Evolutionary conservation across 768 basidiomycete species (phyloP).

Genomic region (Coprinopsis cinerea): DNA sequence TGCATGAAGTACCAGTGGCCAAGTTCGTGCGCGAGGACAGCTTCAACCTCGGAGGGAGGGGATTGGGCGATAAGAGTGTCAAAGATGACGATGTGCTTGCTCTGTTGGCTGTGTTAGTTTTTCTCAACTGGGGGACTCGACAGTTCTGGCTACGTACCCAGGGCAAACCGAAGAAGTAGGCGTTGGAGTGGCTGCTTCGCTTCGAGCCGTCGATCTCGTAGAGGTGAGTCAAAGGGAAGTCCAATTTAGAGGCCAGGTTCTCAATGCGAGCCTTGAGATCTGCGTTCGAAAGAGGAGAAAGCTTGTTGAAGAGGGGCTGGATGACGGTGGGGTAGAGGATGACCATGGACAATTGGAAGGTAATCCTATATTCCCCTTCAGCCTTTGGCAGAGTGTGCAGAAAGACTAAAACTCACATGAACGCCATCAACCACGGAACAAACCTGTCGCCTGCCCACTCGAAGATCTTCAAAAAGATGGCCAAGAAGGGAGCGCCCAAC

Average conservation of each 20-base stretch:
- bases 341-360: conserved; percentile 81
- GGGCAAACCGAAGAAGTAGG: conserved; percentile 97
- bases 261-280: conserved; percentile 78
- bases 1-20: conserved; percentile 95
- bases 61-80: conserved; percentile 94
- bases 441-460: conserved; percentile 91
- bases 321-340: conserved; percentile 81
- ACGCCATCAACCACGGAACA: conserved; percentile 89
- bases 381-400: background rate
- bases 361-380: conserved; percentile 41
- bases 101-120: conserved; percentile 43
- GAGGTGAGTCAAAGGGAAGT: conserved; percentile 90
- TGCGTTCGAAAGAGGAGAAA: conserved; percentile 76
- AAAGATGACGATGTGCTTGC: conserved; percentile 94
- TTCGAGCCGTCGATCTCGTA: conserved; percentile 98
- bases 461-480: conserved; percentile 84
- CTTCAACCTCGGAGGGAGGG: conserved; percentile 89
- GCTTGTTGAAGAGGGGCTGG: conserved; percentile 96
- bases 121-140: background rate
- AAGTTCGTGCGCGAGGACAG: conserved; percentile 93
- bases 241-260: conserved; percentile 67
- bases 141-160: conserved; percentile 49
- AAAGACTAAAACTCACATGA: conserved; percentile 61
- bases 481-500: conserved; percentile 82
- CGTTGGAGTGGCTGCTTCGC: conserved; percentile 91